Evolutionary conservation across 345 rosid species (phyloP).

Genomic region (Ricinus communis): DNA sequence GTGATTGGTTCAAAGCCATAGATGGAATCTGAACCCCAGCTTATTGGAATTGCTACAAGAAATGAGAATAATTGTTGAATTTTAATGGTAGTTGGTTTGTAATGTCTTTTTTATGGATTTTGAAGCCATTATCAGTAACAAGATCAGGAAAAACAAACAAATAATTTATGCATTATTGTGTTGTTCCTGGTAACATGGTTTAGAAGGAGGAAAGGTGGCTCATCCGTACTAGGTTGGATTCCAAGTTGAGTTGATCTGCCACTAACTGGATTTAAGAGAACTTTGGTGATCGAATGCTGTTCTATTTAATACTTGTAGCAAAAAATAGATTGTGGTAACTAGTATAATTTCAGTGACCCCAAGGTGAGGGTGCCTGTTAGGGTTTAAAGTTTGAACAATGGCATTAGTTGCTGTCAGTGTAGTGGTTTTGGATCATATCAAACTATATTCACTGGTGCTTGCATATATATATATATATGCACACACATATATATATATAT

Average conservation of each 20-base stretch:
- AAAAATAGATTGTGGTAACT: neutral
- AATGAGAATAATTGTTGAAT: neutral
- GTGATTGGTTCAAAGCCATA: neutral
- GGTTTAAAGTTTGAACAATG: neutral
- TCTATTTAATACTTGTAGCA: neutral
- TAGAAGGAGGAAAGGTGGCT: neutral
- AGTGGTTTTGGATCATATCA: neutral
- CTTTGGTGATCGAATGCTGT: neutral
- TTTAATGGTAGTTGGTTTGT: neutral
- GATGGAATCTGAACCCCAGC: neutral
- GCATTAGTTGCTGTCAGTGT: neutral
- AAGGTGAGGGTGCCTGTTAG: neutral
- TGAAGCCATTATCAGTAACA: too few species aligned
- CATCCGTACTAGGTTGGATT: neutral
- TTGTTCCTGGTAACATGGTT: neutral
- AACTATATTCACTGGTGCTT: neutral
- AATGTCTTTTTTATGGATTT: neutral
- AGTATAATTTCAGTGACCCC: neutral
- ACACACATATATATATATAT: too few species aligned
- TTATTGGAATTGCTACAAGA: neutral
- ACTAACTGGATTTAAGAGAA: neutral
- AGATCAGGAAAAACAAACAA: neutral
- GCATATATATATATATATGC: too few species aligned
- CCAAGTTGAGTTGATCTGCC: neutral
- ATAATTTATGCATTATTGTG: neutral